A percentile compares a stretch with the other conserved stretches of the same genome.
These are phyloP conservation scores for Aspergillus quadricinctus DNA, from an alignment of 2,329 filamentous ascomycete species.

Conservation along the genomic window DNA sequence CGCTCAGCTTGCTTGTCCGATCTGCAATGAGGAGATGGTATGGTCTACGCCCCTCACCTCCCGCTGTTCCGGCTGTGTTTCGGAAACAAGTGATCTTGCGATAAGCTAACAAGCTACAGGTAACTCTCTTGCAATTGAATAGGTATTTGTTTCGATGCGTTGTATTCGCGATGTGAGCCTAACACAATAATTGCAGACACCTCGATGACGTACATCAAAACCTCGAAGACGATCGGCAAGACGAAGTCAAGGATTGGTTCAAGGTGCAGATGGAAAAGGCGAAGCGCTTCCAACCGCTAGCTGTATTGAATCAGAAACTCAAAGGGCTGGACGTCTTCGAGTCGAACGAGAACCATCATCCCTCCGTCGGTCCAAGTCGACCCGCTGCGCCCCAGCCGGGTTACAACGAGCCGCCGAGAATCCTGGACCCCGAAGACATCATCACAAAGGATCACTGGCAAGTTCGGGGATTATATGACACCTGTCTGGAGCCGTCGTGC, in stretches of 20 bases:
- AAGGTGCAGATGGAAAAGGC: constrained; percentile 91
- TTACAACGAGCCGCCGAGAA: constrained; percentile 32
- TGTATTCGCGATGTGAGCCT: constrained; percentile 8
- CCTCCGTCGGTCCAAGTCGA: constrained; percentile 35
- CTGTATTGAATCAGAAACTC: constrained; percentile 87
- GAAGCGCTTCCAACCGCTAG: constrained; percentile 86
- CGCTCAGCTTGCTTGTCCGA: constrained; percentile 82
- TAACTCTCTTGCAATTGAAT: constrained; percentile 90
- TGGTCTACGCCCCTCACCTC: constrained; percentile 14
- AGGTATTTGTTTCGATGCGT: constrained; percentile 44
- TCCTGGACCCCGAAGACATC: constrained; percentile 78
- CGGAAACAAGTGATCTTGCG: not conserved
- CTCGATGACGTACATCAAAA: constrained; percentile 89
- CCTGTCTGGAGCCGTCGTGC: constrained; percentile 83
- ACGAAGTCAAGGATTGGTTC: constrained; percentile 96
- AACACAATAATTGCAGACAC: constrained; percentile 49
- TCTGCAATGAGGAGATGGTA: constrained; percentile 98
- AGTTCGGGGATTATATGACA: constrained; percentile 64
- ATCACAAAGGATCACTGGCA: constrained; percentile 92
- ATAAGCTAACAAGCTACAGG: constrained; percentile 44
- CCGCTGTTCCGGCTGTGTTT: not conserved
- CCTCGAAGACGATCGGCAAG: constrained; percentile 79
- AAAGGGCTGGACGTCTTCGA: constrained; percentile 92
- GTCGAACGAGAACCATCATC: constrained; percentile 67
- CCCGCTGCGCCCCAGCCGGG: constrained; percentile 21